phyloP scores from a whole-genome alignment of 2,329 filamentous ascomycete genomes.

The Pseudocercospora eumusae region DNA sequence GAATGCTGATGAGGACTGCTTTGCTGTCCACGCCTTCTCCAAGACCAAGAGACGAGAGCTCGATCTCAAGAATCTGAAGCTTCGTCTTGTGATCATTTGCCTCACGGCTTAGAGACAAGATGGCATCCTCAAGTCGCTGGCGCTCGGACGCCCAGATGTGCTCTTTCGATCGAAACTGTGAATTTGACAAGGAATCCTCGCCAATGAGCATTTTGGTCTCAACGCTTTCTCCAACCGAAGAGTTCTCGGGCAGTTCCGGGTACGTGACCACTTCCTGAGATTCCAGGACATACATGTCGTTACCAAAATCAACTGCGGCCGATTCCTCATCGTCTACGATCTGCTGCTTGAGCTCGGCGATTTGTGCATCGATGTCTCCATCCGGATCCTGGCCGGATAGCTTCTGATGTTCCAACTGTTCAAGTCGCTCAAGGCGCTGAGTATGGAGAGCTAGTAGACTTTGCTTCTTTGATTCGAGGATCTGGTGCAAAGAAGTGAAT shows the following conservation, averaged over 20 bases:
- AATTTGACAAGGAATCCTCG: conserved; percentile 24
- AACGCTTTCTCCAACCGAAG: conserved; percentile 13
- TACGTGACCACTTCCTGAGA: conserved; percentile 34
- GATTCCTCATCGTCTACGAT: conserved; percentile 34
- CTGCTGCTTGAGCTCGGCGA: conserved; percentile 28
- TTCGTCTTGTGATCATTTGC: conserved; percentile 45
- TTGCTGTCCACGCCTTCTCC: conserved; percentile 38
- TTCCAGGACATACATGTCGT: conserved; percentile 39
- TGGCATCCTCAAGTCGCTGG: conserved; percentile 43
- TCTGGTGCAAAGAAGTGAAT: conserved; percentile 36
- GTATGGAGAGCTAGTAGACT: conserved; percentile 44
- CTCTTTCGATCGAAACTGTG: conserved; percentile 20
- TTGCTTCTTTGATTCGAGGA: conserved; percentile 38
- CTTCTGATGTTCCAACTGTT: conserved; percentile 16
- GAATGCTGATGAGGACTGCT: conserved; percentile 45
- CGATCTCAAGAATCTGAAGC: conserved; percentile 47
- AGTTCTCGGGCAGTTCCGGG: conserved; percentile 28
- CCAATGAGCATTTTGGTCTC: conserved; percentile 15
- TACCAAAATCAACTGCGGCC: conserved; percentile 24
- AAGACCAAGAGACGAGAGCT: conserved; percentile 48
- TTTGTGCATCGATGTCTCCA: conserved; percentile 24
- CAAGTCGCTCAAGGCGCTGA: conserved; percentile 35
- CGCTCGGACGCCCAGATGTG: conserved; percentile 29
- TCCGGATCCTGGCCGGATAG: conserved; percentile 13
- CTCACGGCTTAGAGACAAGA: conserved; percentile 43